These are phyloP conservation scores for Nothophoma quercina DNA, from an alignment of 2,329 filamentous ascomycete species.

Conservation along the genomic window DNA sequence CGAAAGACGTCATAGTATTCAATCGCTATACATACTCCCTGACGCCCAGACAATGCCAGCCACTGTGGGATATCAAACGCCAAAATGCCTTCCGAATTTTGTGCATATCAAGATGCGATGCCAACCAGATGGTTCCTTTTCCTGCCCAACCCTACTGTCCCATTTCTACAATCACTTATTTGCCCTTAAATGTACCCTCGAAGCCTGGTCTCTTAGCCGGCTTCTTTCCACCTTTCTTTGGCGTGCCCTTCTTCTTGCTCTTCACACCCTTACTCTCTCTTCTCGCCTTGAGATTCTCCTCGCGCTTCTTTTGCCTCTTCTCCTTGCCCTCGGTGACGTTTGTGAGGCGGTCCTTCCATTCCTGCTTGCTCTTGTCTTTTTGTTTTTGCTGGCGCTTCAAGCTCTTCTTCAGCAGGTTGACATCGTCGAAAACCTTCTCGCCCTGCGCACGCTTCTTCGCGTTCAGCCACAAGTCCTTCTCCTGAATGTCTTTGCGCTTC, in stretches of 20 bases:
- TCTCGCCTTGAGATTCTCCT: conserved; percentile 69
- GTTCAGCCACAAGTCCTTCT: conserved; percentile 94
- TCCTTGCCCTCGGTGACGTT: conserved; percentile 57
- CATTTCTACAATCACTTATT: conserved; percentile 21
- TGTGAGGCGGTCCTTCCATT: conserved; percentile 67
- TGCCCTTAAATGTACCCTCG: conserved; percentile 71
- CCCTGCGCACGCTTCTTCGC: conserved; percentile 89
- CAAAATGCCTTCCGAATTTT: conserved; percentile 33
- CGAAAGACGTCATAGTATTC: conserved; percentile 31
- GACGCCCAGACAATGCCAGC: conserved; percentile 36
- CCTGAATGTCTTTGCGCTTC: conserved; percentile 85
- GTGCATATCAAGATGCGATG: conserved; percentile 16
- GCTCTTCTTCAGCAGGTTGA: conserved; percentile 83
- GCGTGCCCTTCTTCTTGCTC: conserved; percentile 56
- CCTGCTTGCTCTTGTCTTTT: conserved; percentile 91
- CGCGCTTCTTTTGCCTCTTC: conserved; percentile 59
- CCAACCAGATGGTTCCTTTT: background rate
- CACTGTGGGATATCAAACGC: conserved; percentile 41
- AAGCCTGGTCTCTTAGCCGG: conserved; percentile 63
- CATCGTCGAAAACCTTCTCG: conserved; percentile 87
- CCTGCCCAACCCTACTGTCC: background rate
- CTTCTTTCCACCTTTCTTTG: conserved; percentile 59
- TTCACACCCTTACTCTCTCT: conserved; percentile 84
- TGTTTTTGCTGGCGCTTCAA: conserved; percentile 89
- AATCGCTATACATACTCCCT: conserved; percentile 31